Base-by-base conservation (phyloP, 345 rosid species). In the Arabidopsis suecica region DNA sequence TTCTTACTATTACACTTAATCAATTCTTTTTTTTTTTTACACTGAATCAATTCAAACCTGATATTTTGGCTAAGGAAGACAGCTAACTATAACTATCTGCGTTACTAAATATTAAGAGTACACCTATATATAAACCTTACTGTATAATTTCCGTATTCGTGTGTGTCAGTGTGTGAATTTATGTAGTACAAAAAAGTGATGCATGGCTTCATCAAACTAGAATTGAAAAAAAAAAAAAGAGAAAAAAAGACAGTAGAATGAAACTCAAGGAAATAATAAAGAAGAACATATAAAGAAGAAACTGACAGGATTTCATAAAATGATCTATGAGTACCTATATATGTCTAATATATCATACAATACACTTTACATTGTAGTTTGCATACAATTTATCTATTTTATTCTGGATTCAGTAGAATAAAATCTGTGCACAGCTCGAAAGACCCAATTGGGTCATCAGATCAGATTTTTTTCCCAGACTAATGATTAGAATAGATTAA, bases 371-470 rank as follows among this genome's bases (percentile, higher is more conserved):
- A 51, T 3, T 28, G 25, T 38, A 61, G 49, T 50, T 51, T 64
- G 66, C 36, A 60, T 45, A 75, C 40, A 50, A 32, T 36, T 34
- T 32, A 23, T 49, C 16, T 68, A 66, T 42, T 42, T 68, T 61
- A 44, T 62, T 16, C 18, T 63, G 53, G 80, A 76, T 69, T 62
- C 69, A 47, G 47, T 32, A 32, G 72, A 47, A 71, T 70, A 71
- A 77, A 77, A 77, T 70, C 65, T 69, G 13, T 38, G 61, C 65
- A 64, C 76, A 70, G 75, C 80, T 70, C 32, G 59, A 56, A 70
- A 47, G 44, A 56, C 72, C 67, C 44, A 64, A 37, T 64, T 57
- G 56, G 62, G 68, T 77, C 71, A 65, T 65, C 76, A 71, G 49
- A 77, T 77, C 76, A 36, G 65, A 62, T 69, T 62, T 54, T 54